Base-by-base conservation (phyloP, 2,329 filamentous ascomycete genomes). In the Botrytis squamosa region DNA sequence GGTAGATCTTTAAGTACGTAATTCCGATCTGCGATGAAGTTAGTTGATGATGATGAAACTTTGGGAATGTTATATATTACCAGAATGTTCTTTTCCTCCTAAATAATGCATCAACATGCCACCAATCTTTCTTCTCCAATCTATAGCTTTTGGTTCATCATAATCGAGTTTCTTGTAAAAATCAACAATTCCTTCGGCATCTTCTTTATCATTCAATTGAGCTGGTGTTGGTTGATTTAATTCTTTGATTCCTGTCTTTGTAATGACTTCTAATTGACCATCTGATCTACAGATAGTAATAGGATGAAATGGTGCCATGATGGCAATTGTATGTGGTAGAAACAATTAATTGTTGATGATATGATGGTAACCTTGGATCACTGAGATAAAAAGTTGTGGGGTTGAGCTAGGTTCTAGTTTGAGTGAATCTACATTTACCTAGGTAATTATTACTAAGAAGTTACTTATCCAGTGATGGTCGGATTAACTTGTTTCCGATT, bases 71-170 rank as follows among this genome's bases (percentile, higher is more conserved):
- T 63, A 16, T 42, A n/a, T 46, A 33, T 59, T 72, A 70, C 70
- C 76, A 36, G 73, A 73, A 66, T 80, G 75, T 49, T 77, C 77
- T 52, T 77, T 81, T 76, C 66, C 75, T 38, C 83, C 84, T 62
- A 89, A 78, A 77, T 87, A 84, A 76, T 85, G 82, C 78, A 87
- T 83, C 42, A 89, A 81, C 87, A 89, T 88, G n/a, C 86, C 86
- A 36, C 86, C 88, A 73, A 89, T 82, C 81, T 89, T 89, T 75
- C 87, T 83, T 72, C 87, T 83, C 88, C 88, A 89, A 76, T 89
- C 87, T 10, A 87, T 77, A 76, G 86, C 85, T 78, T 88, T 89
- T 8, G 83, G 79, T 75, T 88, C 86, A 64, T 87, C 84, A 16
- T 82, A 79, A 18, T 83, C 82, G 10, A 88, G 83, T 75, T 84